A percentile compares a stretch with the other conserved stretches of the same genome.
Conservation (phyloP, 352 stramenopile species). For the Globisporangium echinulatum region DNA sequence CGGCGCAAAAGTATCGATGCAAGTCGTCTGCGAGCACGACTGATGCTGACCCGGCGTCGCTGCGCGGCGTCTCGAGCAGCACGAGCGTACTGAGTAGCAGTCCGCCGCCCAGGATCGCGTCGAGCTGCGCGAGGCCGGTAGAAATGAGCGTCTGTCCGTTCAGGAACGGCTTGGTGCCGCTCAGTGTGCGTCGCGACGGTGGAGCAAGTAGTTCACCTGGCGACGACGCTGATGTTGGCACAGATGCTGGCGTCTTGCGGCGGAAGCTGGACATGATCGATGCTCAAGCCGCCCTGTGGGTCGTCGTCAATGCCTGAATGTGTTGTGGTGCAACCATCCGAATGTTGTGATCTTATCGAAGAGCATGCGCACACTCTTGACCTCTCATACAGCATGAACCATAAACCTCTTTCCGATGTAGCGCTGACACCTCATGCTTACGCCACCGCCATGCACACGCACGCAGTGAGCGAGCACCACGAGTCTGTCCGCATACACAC, state of each 20-base stretch:
- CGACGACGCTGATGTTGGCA: not conserved
- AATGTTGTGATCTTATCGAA: too few species aligned
- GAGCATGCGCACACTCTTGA: too few species aligned
- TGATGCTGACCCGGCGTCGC: constrained; percentile 16
- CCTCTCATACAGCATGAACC: too few species aligned
- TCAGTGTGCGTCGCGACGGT: constrained; percentile 7
- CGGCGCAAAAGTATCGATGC: constrained; percentile 56
- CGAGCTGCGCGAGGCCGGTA: constrained; percentile 42
- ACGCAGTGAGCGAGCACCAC: too few species aligned
- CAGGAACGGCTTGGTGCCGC: constrained; percentile 60
- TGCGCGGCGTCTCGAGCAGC: constrained; percentile 34
- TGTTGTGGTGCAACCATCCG: too few species aligned
- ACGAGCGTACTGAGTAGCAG: constrained; percentile 44
- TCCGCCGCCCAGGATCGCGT: constrained; percentile 47
- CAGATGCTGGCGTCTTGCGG: constrained; percentile 17
- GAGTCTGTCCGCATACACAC: too few species aligned
- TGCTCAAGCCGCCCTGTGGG: not conserved
- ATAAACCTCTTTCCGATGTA: too few species aligned
- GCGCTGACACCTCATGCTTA: too few species aligned
- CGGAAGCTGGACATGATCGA: constrained; percentile 40
- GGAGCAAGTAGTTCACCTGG: not conserved
- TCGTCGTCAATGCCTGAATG: not conserved
- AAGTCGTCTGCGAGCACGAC: constrained; percentile 37
- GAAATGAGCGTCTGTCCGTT: constrained; percentile 62
- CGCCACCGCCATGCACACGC: too few species aligned